Percentiles rank a stretch among this genome's conserved stretches.
Conservation (phyloP, 176 grass and related monocot genomes). For the Aegilops tauschii region DNA sequence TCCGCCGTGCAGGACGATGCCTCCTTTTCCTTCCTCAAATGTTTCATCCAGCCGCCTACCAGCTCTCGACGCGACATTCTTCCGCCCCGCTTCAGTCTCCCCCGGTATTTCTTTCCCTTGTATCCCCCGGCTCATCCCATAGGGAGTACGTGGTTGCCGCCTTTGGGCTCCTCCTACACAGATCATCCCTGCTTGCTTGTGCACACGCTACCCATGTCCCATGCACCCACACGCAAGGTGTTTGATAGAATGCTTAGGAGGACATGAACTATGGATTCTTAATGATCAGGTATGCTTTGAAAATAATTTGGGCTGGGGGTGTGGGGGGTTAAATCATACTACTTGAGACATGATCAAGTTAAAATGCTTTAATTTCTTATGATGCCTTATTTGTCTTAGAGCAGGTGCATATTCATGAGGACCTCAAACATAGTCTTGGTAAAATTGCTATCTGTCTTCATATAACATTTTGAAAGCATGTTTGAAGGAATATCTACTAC, state of each 20-base stretch:
- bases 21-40: background rate
- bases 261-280: background rate
- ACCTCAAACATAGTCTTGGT: background rate
- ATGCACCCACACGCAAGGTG: background rate
- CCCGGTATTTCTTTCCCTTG: background rate
- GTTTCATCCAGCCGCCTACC: background rate
- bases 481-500: background rate
- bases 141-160: background rate
- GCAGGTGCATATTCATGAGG: background rate
- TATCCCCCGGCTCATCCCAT: background rate
- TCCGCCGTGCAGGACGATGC: background rate
- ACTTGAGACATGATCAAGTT: no score
- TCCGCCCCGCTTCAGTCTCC: background rate
- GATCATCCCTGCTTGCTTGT: no score
- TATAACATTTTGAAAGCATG: background rate
- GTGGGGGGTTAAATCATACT: no score
- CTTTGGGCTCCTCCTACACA: no score
- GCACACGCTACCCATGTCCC: background rate
- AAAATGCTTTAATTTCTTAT: background rate
- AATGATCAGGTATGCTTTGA: background rate
- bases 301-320: background rate
- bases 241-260: background rate
- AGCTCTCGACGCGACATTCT: no score
- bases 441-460: background rate
- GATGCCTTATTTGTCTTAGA: background rate